phyloP scores from a whole-genome alignment of 2,329 filamentous ascomycete genomes.

The Cercospora nicotianae region DNA sequence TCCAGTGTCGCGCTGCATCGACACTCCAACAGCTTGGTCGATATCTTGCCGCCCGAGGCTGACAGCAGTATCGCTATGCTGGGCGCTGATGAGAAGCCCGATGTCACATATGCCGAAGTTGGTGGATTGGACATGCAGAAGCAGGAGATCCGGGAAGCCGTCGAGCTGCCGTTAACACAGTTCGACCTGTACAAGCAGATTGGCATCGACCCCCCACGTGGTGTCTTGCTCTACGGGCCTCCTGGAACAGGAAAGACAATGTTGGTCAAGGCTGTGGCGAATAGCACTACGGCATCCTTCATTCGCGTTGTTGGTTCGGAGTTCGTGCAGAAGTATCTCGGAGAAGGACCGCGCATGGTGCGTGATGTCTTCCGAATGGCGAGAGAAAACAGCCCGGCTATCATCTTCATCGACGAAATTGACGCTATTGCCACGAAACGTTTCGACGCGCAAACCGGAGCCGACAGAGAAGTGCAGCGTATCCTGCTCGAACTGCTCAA shows the following conservation, averaged over 20 bases:
- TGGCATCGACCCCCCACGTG: conserved; percentile 94
- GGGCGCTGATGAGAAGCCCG: conserved; percentile 92
- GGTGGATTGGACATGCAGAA: conserved; percentile 99
- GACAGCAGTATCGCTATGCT: conserved; percentile 99
- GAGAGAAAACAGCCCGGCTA: conserved; percentile 93
- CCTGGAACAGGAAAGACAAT: conserved; percentile 97
- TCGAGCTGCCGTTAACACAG: conserved; percentile 93
- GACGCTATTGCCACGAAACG: conserved; percentile 98
- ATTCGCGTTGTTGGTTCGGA: conserved; percentile 98
- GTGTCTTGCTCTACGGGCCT: conserved; percentile 92
- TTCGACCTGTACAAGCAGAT: conserved; percentile 99
- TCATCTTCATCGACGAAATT: conserved; percentile 99
- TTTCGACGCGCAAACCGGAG: conserved; percentile 97
- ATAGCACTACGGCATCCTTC: conserved; percentile 96
- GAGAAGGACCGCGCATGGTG: conserved; percentile 97
- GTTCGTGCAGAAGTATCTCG: conserved; percentile 98
- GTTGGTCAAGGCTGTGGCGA: conserved; percentile 96
- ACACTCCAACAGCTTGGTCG: conserved; percentile 96
- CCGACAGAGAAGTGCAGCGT: conserved; percentile 96
- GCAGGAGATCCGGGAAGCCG: conserved; percentile 96
- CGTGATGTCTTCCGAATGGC: conserved; percentile 99
- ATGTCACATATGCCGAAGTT: conserved; percentile 96
- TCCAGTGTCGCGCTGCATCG: conserved; percentile 96
- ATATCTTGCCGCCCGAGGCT: conserved; percentile 97
- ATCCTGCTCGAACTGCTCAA: conserved; percentile 96